phyloP scores from a whole-genome alignment of 2,329 filamentous ascomycete genomes.

The Nigrospora sphaerica region DNA sequence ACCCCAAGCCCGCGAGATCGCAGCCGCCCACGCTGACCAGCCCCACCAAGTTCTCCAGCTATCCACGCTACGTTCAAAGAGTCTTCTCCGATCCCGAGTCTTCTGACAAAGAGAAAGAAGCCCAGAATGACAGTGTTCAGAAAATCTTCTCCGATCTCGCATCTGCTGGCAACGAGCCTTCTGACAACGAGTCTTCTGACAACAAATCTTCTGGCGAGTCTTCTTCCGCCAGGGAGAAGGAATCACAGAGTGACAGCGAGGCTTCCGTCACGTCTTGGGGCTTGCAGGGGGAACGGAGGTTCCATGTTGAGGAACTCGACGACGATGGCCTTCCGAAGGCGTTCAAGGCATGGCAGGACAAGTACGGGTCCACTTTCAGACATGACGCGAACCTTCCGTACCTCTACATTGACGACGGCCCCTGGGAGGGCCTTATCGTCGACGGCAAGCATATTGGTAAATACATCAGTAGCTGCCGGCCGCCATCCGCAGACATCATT shows the following conservation, averaged over 20 bases:
- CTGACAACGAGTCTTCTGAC: too few relatives aligned
- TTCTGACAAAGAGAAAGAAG: neutral
- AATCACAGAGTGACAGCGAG: too few relatives aligned
- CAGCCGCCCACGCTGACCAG: neutral
- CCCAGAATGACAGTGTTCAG: neutral
- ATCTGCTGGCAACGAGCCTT: too few relatives aligned
- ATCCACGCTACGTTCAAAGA: neutral
- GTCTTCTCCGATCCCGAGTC: neutral
- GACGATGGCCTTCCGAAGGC: neutral
- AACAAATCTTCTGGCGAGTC: too few relatives aligned
- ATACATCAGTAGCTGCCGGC: conserved; percentile 9
- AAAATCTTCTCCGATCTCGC: too few relatives aligned
- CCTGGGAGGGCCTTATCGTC: conserved; percentile 14
- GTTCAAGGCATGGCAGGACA: conserved; percentile 6
- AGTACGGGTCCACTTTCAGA: conserved; percentile 5
- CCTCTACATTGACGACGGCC: conserved; percentile 10
- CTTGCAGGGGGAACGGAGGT: neutral
- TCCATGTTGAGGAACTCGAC: neutral
- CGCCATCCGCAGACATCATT: conserved; percentile 9
- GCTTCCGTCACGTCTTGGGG: too few relatives aligned
- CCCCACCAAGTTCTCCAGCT: neutral
- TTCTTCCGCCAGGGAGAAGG: too few relatives aligned
- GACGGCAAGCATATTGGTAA: conserved; percentile 8
- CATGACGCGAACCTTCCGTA: neutral
- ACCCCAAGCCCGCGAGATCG: neutral